Conservation (phyloP, 352 stramenopile genomes). For the Phytophthora crassamura region DNA sequence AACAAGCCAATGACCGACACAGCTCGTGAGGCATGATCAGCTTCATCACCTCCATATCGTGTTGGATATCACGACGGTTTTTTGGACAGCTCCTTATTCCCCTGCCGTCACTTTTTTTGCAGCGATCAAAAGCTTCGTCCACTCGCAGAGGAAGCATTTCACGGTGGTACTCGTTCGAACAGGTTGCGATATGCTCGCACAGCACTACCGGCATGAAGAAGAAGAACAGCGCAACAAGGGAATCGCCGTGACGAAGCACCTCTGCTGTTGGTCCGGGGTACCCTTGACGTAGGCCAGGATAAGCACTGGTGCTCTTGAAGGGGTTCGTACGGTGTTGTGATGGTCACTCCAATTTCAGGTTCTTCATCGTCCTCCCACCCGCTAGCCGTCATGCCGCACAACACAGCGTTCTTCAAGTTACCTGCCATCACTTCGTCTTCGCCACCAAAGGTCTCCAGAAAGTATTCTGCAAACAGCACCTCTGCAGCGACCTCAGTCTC, state of each 20-base stretch:
- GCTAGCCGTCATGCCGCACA: conserved; percentile 8
- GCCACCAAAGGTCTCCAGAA: conserved; percentile 7
- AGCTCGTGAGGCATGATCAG: conserved; percentile 12
- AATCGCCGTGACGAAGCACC: conserved; percentile 4
- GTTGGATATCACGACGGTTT: conserved; percentile 20
- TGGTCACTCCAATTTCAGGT: background rate
- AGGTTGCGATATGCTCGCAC: conserved; percentile 24
- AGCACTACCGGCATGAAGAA: conserved; percentile 31
- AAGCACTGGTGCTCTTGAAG: background rate
- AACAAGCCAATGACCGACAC: conserved; percentile 6
- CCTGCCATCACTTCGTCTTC: conserved; percentile 15
- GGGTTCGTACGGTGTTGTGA: conserved; percentile 10
- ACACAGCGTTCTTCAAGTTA: conserved; percentile 15
- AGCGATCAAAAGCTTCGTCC: conserved; percentile 7
- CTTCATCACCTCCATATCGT: conserved; percentile 7
- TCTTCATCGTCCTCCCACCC: conserved; percentile 17
- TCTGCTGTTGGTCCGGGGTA: conserved; percentile 4
- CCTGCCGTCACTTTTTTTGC: conserved; percentile 5
- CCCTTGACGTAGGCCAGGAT: conserved; percentile 13
- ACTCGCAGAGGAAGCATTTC: conserved; percentile 10
- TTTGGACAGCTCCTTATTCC: background rate
- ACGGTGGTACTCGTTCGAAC: conserved; percentile 21
- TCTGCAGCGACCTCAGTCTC: conserved; percentile 6
- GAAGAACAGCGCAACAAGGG: conserved; percentile 15
- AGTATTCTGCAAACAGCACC: conserved; percentile 16